Conservation (phyloP, 306 rosid genomes). For the Heteromeles arbutifolia region DNA sequence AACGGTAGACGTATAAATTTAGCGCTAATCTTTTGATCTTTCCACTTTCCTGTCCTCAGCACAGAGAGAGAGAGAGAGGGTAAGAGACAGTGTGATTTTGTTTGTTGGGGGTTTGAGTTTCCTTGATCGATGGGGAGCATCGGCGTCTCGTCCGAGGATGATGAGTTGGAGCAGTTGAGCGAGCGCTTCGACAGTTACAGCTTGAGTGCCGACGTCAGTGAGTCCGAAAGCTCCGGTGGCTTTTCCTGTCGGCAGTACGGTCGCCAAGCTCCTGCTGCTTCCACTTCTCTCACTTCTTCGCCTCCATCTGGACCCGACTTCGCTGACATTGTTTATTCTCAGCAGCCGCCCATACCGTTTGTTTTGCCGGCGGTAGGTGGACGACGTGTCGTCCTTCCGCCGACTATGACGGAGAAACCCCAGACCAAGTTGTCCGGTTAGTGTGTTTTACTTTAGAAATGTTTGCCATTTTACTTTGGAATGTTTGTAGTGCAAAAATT, state of each 20-base stretch:
- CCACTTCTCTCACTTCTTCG: slow-evolving; percentile 18
- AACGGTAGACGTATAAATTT: not conserved
- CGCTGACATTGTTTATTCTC: not conserved
- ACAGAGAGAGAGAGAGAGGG: not conserved
- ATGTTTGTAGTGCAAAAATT: not conserved
- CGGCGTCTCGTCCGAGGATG: slow-evolving; percentile 29
- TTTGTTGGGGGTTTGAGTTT: not conserved
- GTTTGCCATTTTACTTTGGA: not conserved
- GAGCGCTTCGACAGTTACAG: slow-evolving; percentile 34
- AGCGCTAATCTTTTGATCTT: not conserved
- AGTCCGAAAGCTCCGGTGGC: slow-evolving; percentile 30
- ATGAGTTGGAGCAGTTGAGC: slow-evolving; percentile 19
- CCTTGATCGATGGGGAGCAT: slow-evolving; percentile 19
- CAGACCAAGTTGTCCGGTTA: slow-evolving; percentile 27
- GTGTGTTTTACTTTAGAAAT: slow-evolving; percentile 1
- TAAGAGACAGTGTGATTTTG: not conserved
- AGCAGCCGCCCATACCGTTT: not conserved
- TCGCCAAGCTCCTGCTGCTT: slow-evolving; percentile 16
- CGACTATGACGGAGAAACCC: not conserved
- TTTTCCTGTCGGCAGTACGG: slow-evolving; percentile 6
- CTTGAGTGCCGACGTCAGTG: slow-evolving; percentile 36
- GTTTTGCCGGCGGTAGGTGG: slow-evolving; percentile 9
- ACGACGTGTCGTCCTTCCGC: slow-evolving; percentile 13
- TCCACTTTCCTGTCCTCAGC: not conserved
- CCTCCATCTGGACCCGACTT: slow-evolving; percentile 5